These are phyloP conservation scores for Striga hermonthica DNA, from an alignment of 305 asterid genomes.

Conservation along the genomic window DNA sequence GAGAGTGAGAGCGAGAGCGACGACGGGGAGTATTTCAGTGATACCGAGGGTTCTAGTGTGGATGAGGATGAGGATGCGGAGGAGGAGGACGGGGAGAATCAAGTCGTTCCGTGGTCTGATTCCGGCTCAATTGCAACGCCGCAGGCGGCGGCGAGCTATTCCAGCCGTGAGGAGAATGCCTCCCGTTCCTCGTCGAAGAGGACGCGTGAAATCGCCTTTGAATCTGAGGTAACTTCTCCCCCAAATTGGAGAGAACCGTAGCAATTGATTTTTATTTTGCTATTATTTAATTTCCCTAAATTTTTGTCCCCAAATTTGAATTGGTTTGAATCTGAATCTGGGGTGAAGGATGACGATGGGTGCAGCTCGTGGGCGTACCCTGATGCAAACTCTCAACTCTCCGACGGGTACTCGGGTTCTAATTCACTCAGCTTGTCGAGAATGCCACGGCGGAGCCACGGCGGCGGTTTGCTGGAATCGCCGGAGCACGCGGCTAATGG, in stretches of 20 bases:
- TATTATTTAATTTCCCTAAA: background rate
- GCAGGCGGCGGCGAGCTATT: conserved; percentile 31
- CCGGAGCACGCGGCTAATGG: background rate
- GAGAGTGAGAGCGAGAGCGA: conserved; percentile 34
- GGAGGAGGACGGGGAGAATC: conserved; percentile 59
- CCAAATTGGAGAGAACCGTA: background rate
- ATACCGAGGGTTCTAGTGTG: conserved; percentile 28
- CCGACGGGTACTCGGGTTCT: conserved; percentile 21
- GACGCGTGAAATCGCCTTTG: conserved; percentile 26
- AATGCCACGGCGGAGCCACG: conserved; percentile 28
- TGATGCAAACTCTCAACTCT: conserved; percentile 1
- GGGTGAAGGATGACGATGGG: conserved; percentile 40
- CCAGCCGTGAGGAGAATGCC: conserved; percentile 30
- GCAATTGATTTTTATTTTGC: too few relatives aligned
- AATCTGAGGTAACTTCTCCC: conserved; percentile 34
- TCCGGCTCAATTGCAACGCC: conserved; percentile 28
- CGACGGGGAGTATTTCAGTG: conserved; percentile 34
- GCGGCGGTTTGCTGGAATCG: background rate
- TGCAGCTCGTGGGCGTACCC: conserved; percentile 36
- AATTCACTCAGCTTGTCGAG: conserved; percentile 25
- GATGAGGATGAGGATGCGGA: conserved; percentile 48
- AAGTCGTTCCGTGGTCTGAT: conserved; percentile 63
- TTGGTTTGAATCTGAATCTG: background rate
- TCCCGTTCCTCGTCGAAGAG: conserved; percentile 34
- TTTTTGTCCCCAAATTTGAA: background rate